Conservation (phyloP, 2,329 filamentous ascomycete genomes). For the Dothiorella sarmentorum region DNA sequence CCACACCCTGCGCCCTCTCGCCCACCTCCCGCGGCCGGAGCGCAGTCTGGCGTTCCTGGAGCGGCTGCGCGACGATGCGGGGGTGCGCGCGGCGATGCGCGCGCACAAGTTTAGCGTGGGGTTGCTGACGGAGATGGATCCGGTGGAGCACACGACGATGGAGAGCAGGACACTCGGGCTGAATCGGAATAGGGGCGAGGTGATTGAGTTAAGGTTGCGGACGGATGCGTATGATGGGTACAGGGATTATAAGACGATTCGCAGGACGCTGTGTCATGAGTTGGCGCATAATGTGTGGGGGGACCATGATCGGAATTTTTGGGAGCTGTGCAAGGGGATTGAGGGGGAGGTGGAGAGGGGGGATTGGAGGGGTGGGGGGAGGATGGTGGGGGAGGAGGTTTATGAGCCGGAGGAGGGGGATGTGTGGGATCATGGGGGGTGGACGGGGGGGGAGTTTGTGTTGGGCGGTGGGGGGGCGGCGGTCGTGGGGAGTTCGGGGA, state of each 20-base stretch:
- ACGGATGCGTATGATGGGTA: slow-evolving; percentile 95
- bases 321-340: slow-evolving; percentile 82
- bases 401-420: slow-evolving; percentile 31
- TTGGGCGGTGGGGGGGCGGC: slow-evolving; percentile 31
- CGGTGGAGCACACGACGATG: slow-evolving; percentile 74
- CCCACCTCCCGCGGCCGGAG: slow-evolving; percentile 72
- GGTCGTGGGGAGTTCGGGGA: slow-evolving; percentile 26
- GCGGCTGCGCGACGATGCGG: slow-evolving; percentile 75
- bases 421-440: slow-evolving; percentile 40
- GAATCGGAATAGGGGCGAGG: slow-evolving; percentile 83
- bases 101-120: slow-evolving; percentile 82
- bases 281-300: slow-evolving; percentile 86
- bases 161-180: slow-evolving; percentile 80
- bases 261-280: slow-evolving; percentile 92
- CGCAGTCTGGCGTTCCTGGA: slow-evolving; percentile 69
- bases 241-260: slow-evolving; percentile 84
- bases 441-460: slow-evolving; percentile 42
- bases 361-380: slow-evolving; percentile 73
- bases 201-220: slow-evolving; percentile 84
- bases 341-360: slow-evolving; percentile 78
- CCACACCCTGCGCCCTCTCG: slow-evolving; percentile 68
- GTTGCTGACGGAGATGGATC: slow-evolving; percentile 93
- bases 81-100: slow-evolving; percentile 79
- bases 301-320: slow-evolving; percentile 82
- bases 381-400: slow-evolving; percentile 32